Base-by-base conservation (phyloP, 192 early-diverging fungal genomes). In the Coemansia sp. region DNA sequence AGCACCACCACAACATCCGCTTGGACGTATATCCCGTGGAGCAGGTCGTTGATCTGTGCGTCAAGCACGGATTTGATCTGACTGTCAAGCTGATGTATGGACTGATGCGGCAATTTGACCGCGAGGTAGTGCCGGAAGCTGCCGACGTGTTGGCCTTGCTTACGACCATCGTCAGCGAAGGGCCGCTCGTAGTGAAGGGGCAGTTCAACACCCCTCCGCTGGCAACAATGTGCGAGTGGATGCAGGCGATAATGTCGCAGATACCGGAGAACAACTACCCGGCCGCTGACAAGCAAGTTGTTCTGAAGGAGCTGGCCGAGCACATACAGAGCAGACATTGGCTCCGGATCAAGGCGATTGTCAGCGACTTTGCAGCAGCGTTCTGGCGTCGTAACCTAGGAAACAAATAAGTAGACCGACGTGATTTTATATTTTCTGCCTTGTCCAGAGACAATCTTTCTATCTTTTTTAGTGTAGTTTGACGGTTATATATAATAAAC, bases 381-480 rank as follows among this genome's bases (percentile, higher is more conserved):
- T 78, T 75, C 16, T 70, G 81, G 76, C 76, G 81, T 22, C 72
- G 81, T 45, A 75, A 74, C 54, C 40, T 64, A 25, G 62, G 65
- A 45, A 43, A 17, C 56, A 41, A 41, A 9, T 59, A 40, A 41
- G 13, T 40, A 53, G 8, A 17, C 17, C 32, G 32, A 4, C 32
- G 32, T 32, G 32, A 32, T 32, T 32, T 48, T 5, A 48, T 48
- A 14, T 48, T 48, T 48, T 48, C 2, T 48, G n/a, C 46, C n/a
- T 48, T 48, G 46, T n/a, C 46, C 1, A 48, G 32, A 32, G 32
- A 4, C 4, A 48, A 48, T 48, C 11, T 48, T 48, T 48, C n/a
- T 11, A 64, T 64, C 50, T 1, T 44, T 17, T 43, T 43, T 48
- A n/a, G 2, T 48, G 12, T 48, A 5, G n/a, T 5, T 11, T 14